Conservation (phyloP, 2,329 filamentous ascomycete genomes). For the Pseudogymnoascus sp. region DNA sequence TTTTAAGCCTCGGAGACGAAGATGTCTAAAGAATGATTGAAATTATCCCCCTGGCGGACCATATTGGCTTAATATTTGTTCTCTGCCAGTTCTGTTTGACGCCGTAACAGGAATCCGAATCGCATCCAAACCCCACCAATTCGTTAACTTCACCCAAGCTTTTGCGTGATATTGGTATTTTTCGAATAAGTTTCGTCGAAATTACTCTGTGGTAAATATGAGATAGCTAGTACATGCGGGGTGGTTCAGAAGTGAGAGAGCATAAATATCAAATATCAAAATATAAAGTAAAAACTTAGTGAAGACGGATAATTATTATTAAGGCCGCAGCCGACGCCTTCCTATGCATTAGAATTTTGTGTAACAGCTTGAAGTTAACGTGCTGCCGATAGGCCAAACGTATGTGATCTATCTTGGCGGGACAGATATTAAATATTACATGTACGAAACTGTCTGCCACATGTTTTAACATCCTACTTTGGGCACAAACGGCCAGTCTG, state of each 20-base stretch:
- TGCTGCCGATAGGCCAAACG: background rate
- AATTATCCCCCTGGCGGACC: background rate
- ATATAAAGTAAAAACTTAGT: background rate
- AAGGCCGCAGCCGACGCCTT: background rate
- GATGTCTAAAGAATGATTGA: background rate
- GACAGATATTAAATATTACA: background rate
- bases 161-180: background rate
- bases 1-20: background rate
- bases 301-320: background rate
- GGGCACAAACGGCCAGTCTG: slow-evolving; percentile 1
- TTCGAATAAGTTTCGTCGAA: background rate
- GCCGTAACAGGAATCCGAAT: background rate
- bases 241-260: background rate
- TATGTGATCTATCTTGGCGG: background rate
- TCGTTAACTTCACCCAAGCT: background rate
- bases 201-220: background rate
- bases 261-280: background rate
- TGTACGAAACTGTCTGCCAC: background rate
- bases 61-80: background rate
- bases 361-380: background rate
- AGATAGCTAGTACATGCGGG: background rate
- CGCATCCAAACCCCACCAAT: background rate
- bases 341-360: background rate
- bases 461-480: background rate
- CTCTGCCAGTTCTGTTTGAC: background rate